Percentiles rank a stretch among this genome's conserved stretches.
Evolutionary conservation across 768 basidiomycete genomes (phyloP).

Genomic region (Kwoniella europaea): DNA sequence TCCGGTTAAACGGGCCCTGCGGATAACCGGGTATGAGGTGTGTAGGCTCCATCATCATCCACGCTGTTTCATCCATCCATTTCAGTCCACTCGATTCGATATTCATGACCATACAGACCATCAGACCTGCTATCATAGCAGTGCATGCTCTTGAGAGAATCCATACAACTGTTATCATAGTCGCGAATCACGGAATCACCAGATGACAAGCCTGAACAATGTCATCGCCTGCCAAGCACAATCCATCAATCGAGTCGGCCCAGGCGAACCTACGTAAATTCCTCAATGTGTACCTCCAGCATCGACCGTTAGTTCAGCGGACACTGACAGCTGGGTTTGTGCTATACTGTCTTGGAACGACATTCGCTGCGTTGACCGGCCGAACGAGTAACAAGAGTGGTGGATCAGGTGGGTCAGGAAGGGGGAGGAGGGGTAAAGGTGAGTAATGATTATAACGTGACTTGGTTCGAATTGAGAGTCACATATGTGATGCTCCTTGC

Average conservation of each 20-base stretch:
- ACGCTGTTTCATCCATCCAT: no score
- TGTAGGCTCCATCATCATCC: no score
- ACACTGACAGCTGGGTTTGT: conserved; percentile 70
- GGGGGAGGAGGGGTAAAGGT: conserved; percentile 28
- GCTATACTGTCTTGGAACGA: conserved; percentile 70
- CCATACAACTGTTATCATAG: no score
- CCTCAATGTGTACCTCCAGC: conserved; percentile 62
- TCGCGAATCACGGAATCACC: no score
- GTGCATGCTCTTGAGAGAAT: no score
- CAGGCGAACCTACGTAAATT: conserved; percentile 21
- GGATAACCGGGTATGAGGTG: no score
- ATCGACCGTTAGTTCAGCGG: conserved; percentile 76
- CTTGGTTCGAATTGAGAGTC: no score
- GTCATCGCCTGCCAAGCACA: neutral
- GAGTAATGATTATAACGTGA: neutral
- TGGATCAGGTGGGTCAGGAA: conserved; percentile 59
- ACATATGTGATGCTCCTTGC: neutral
- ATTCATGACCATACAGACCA: no score
- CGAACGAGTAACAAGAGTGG: conserved; percentile 16
- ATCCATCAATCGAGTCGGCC: conserved; percentile 5
- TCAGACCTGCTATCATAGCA: no score
- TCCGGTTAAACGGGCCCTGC: neutral
- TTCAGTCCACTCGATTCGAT: no score
- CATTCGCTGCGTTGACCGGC: conserved; percentile 67
- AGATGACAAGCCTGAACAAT: neutral